Evolutionary conservation across 805 yeast species (phyloP).

Genomic region (Schwanniomyces occidentalis): DNA sequence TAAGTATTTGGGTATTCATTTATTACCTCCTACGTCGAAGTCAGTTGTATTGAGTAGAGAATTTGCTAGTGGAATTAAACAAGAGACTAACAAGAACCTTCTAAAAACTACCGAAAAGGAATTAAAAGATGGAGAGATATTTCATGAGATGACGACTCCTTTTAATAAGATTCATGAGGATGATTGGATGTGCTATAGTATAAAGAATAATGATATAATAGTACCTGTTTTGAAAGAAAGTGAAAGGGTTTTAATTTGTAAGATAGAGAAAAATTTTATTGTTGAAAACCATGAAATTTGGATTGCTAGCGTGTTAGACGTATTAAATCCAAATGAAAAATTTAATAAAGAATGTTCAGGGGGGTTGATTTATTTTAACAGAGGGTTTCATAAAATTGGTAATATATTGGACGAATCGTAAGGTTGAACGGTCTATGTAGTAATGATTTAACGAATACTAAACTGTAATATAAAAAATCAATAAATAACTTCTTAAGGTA

Average conservation of each 20-base stretch:
- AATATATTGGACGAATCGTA: too few species aligned
- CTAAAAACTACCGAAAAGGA: constrained; percentile 26
- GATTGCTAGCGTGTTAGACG: constrained; percentile 75
- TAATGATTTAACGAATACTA: too few species aligned
- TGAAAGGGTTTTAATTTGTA: constrained; percentile 65
- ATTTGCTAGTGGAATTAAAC: constrained; percentile 62
- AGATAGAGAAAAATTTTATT: constrained; percentile 48
- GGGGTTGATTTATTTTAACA: constrained; percentile 65
- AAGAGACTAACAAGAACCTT: constrained; percentile 40
- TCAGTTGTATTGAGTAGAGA: constrained; percentile 62
- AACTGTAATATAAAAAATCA: too few species aligned
- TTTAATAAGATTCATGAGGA: constrained; percentile 39
- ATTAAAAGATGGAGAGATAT: constrained; percentile 33
- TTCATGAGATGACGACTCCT: constrained; percentile 54
- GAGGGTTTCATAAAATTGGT: constrained; percentile 54
- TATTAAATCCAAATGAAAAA: constrained; percentile 31
- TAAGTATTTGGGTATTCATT: constrained; percentile 67
- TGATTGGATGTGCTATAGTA: constrained; percentile 33
- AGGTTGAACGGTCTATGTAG: too few species aligned
- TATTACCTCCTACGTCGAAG: constrained; percentile 59
- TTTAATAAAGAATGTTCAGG: constrained; percentile 43
- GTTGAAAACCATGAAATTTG: constrained; percentile 90
- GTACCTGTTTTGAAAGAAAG: constrained; percentile 60
- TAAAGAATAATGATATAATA: constrained; percentile 18
- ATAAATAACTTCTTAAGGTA: not conserved